Evolutionary conservation across 176 grass and related monocot species (phyloP).

Genomic region (Chrysopogon serrulatus): DNA sequence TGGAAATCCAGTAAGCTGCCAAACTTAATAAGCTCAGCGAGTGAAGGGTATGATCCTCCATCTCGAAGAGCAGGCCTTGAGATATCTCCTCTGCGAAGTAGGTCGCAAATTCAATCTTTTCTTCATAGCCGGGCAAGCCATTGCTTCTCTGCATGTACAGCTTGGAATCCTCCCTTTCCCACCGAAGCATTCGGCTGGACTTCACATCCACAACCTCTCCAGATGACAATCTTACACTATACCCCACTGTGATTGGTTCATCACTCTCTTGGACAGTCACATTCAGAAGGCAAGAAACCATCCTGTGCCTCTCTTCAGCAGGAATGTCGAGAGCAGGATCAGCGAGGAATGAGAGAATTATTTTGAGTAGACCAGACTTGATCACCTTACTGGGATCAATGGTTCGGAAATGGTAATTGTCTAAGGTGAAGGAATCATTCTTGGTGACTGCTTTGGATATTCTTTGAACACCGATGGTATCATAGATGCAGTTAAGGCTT

Average conservation of each 20-base stretch:
- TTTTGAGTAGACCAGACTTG: slow-evolving; percentile 34
- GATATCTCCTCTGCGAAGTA: slow-evolving; percentile 53
- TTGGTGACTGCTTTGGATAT: slow-evolving; percentile 48
- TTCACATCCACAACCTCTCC: slow-evolving; percentile 18
- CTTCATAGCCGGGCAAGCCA: neutral
- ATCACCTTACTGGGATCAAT: neutral
- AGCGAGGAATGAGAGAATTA: slow-evolving; percentile 41
- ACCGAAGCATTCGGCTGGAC: slow-evolving; percentile 36
- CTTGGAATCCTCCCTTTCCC: slow-evolving; percentile 51
- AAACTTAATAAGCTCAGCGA: slow-evolving; percentile 45
- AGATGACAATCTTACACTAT: slow-evolving; percentile 35
- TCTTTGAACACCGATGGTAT: slow-evolving; percentile 38
- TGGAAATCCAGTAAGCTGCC: slow-evolving; percentile 58
- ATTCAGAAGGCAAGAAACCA: slow-evolving; percentile 36
- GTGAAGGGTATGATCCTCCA: slow-evolving; percentile 27
- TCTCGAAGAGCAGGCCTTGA: slow-evolving; percentile 62
- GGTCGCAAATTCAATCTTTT: slow-evolving; percentile 47
- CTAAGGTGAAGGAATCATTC: slow-evolving; percentile 17
- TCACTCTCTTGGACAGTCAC: slow-evolving; percentile 33
- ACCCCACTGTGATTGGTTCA: slow-evolving; percentile 42
- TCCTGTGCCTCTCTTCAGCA: slow-evolving; percentile 23
- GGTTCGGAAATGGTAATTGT: neutral
- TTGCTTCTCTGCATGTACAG: slow-evolving; percentile 17
- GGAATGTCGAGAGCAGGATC: slow-evolving; percentile 38
- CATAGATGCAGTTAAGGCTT: slow-evolving; percentile 44